Percentiles rank a stretch among this genome's conserved stretches.
These are phyloP conservation scores for Arctostaphylos glauca DNA, from an alignment of 148 eudicot species.

Conservation along the genomic window DNA sequence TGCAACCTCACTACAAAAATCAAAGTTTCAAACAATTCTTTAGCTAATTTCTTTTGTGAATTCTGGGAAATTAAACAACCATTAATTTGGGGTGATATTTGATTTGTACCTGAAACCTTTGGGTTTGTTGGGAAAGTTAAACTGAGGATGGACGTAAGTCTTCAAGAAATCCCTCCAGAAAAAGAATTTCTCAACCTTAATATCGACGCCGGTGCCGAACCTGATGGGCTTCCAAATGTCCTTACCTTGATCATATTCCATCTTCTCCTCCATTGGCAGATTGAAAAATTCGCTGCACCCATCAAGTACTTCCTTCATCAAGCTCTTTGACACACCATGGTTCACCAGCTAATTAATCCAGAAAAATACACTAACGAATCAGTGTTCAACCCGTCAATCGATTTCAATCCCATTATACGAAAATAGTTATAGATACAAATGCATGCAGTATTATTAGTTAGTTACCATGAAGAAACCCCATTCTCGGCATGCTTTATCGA, in stretches of 20 bases:
- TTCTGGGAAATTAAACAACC: too few relatives aligned
- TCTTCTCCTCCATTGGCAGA: conserved; percentile 52
- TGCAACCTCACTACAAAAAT: too few relatives aligned
- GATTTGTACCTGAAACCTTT: too few relatives aligned
- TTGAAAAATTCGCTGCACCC: conserved; percentile 36
- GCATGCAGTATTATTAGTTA: neutral
- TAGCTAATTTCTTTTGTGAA: too few relatives aligned
- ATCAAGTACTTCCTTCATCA: conserved; percentile 38
- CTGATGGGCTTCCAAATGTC: conserved; percentile 40
- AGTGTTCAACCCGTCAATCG: too few relatives aligned
- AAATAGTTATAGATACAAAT: neutral
- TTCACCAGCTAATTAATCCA: conserved; percentile 40
- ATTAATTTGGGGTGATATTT: too few relatives aligned
- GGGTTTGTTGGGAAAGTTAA: too few relatives aligned
- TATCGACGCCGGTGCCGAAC: too few relatives aligned
- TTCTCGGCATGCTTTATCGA: conserved; percentile 4
- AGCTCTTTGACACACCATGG: conserved; percentile 52
- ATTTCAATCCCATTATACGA: neutral
- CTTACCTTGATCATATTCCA: conserved; percentile 30
- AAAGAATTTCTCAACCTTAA: too few relatives aligned
- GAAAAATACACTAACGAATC: neutral
- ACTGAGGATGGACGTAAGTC: too few relatives aligned
- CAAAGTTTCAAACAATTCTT: neutral
- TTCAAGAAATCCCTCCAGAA: too few relatives aligned
- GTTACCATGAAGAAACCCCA: conserved; percentile 17